These are phyloP conservation scores for Neohortaea acidophila DNA, from an alignment of 495 filamentous ascomycete genomes.

Conservation along the genomic window DNA sequence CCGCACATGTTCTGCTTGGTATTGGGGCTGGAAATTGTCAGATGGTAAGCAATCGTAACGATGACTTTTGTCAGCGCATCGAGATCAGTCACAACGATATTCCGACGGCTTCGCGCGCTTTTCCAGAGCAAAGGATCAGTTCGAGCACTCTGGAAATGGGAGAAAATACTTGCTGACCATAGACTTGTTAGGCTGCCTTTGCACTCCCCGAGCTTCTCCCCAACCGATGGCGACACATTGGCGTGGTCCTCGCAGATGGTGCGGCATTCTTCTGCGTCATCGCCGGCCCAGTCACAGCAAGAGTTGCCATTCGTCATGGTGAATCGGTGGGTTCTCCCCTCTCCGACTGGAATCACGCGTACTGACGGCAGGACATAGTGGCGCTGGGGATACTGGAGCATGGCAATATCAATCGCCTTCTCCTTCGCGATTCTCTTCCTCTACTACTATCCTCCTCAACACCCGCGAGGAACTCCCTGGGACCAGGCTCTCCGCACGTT, in stretches of 20 bases:
- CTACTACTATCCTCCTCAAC: constrained; percentile 7
- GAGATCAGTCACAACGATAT: too few relatives aligned
- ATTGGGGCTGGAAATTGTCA: constrained; percentile 11
- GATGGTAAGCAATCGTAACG: too few relatives aligned
- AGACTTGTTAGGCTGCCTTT: constrained; percentile 23
- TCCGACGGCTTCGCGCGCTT: too few relatives aligned
- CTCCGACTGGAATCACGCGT: neutral
- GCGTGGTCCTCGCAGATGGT: constrained; percentile 21
- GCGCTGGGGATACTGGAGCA: constrained; percentile 6
- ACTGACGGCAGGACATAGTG: constrained; percentile 1
- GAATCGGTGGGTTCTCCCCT: neutral
- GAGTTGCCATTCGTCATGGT: constrained; percentile 15
- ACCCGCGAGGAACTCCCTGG: constrained; percentile 2
- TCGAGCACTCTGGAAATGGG: too few relatives aligned
- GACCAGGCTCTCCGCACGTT: constrained; percentile 1
- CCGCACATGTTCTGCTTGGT: constrained; percentile 9
- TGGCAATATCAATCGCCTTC: constrained; percentile 4
- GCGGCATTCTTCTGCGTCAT: constrained; percentile 20
- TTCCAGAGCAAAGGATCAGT: too few relatives aligned
- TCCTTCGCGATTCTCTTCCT: constrained; percentile 3
- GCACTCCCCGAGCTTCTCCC: constrained; percentile 26
- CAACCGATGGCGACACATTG: constrained; percentile 21
- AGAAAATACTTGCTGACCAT: too few relatives aligned
- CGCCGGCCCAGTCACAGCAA: constrained; percentile 20
- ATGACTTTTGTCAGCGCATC: too few relatives aligned